Evolutionary conservation across 2,329 filamentous ascomycete species (phyloP), one percentile per base, ranked within the genome.

Genomic region (Diaporthe vaccinii): DNA sequence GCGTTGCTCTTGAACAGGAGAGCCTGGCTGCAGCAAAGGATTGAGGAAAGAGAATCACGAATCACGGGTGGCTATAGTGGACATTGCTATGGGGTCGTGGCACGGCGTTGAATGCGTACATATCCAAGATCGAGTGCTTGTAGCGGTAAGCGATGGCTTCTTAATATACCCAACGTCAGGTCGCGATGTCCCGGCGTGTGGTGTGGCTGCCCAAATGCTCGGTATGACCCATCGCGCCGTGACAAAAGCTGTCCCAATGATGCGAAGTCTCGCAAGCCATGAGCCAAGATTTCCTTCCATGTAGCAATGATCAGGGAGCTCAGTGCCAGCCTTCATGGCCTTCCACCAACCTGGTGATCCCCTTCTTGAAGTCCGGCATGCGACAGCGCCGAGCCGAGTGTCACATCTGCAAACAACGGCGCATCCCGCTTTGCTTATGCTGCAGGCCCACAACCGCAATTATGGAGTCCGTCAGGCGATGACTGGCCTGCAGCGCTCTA

Each of bases 141-240:
- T 41, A 41, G 36, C 36, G n/a, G 12, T 53, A n/a, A 34, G 41
- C 55, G 25, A 73, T 62, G 57, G 70, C 69, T 67, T 75, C 62
- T 46, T 17, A 65, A 67, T 59, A 73, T 70, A 67, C 73, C 70
- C 51, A 59, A 71, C 69, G 34, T 65, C 36, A 12, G 58, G 59
- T 28, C 51, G 65, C 70, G 59, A 71, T 14, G 34, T n/a, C 6
- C 53, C 39, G n/a, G 25, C 51, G 22, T 57, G 49, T 53, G 70
- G 22, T 62, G 41, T 53, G 70, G 22, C 25, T 28, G 25, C 31
- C 73, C 20, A 69, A 49, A 39, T 41, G 5, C 78, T 73, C 75
- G 81, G 73, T 70, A 76, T 51, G 7, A 8, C 12, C 17, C 22
- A 41, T 55, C 12, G 25, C 15, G 28, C 31, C 6, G 58, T 44